Evolutionary conservation across 495 filamentous ascomycete species (phyloP).

Genomic region (Pseudevernia furfuracea): DNA sequence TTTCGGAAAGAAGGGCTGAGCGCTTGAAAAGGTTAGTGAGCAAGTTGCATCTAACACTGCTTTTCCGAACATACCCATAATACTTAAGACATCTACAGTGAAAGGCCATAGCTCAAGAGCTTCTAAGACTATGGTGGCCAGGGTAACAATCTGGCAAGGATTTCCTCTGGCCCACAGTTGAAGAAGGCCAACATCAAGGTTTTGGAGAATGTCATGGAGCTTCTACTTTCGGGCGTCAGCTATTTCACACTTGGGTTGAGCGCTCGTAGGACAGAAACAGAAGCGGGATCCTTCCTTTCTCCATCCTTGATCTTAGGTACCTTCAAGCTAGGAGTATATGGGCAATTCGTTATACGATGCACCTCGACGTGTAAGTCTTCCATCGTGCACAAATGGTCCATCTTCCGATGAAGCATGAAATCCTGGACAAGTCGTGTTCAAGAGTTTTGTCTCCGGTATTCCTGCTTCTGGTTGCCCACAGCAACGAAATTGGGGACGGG

Average conservation of each 20-base stretch:
- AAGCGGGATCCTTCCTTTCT: background rate
- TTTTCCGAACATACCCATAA: constrained; percentile 33
- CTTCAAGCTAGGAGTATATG: constrained; percentile 19
- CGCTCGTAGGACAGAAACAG: background rate
- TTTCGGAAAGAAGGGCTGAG: constrained; percentile 32
- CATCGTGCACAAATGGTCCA: constrained; percentile 28
- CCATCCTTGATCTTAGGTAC: constrained; percentile 1
- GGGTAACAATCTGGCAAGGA: constrained; percentile 38
- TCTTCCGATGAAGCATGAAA: constrained; percentile 58
- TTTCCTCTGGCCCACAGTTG: constrained; percentile 39
- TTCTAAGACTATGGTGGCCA: constrained; percentile 40
- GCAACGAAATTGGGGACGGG: background rate
- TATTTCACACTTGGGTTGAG: background rate
- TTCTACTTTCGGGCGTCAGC: constrained; percentile 29
- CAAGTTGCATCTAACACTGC: background rate
- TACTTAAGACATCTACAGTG: constrained; percentile 35
- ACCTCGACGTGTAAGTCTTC: constrained; percentile 14
- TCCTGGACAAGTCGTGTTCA: constrained; percentile 27
- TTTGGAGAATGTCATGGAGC: constrained; percentile 32
- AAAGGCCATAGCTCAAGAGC: constrained; percentile 37
- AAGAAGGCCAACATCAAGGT: constrained; percentile 22
- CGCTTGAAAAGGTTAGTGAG: constrained; percentile 27
- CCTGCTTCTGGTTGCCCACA: background rate
- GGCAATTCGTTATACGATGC: constrained; percentile 17
- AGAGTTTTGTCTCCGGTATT: background rate